Conservation (phyloP, 2,329 filamentous ascomycete genomes). For the Fusarium concolor region DNA sequence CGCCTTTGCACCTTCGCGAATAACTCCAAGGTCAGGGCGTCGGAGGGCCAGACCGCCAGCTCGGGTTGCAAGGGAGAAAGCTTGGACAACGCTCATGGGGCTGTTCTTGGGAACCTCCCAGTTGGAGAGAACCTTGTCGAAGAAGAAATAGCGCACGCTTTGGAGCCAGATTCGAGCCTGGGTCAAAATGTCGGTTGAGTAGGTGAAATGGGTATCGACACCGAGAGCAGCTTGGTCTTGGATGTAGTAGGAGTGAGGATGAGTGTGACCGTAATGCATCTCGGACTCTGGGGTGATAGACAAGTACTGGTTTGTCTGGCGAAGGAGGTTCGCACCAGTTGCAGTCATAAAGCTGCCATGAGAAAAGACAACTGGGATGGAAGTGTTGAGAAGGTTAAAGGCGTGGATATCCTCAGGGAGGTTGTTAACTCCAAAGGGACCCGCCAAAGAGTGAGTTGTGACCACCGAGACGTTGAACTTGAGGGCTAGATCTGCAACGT, state of each 20-base stretch:
- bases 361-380: conserved; percentile 63
- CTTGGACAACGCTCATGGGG: conserved; percentile 65
- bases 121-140: conserved; percentile 51
- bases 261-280: conserved; percentile 67
- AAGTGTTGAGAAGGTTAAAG: conserved; percentile 56
- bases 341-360: conserved; percentile 61
- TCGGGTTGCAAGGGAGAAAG: conserved; percentile 66
- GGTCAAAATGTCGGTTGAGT: conserved; percentile 61
- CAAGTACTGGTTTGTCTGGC: conserved; percentile 63
- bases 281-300: conserved; percentile 70
- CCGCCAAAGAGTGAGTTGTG: conserved; percentile 58
- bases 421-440: conserved; percentile 55
- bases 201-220: conserved; percentile 66
- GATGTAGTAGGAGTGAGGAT: conserved; percentile 56
- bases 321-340: conserved; percentile 56
- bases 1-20: conserved; percentile 63
- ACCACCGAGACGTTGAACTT: conserved; percentile 57
- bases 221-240: conserved; percentile 65
- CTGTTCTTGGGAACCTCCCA: conserved; percentile 60
- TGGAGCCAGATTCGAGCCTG: conserved; percentile 68
- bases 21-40: conserved; percentile 62
- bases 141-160: conserved; percentile 54
- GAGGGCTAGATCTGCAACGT: conserved; percentile 51
- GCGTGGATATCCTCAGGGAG: conserved; percentile 53
- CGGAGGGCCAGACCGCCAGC: conserved; percentile 64